Conservation (phyloP, 2,329 filamentous ascomycete species). For the Trichophyton simii region DNA sequence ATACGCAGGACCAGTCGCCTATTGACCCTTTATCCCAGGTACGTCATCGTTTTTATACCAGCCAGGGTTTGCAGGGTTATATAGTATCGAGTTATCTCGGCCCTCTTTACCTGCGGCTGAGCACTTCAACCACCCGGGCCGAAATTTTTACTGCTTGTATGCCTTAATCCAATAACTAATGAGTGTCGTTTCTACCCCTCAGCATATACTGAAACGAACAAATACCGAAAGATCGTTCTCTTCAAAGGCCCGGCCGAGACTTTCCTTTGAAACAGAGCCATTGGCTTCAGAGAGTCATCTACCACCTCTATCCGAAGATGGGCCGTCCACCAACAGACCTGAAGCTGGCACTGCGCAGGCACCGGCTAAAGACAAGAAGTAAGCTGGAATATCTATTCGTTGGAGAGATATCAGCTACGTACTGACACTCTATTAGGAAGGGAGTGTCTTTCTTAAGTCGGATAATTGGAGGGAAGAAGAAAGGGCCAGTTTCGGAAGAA, state of each 20-base stretch:
- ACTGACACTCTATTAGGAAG: slow-evolving; percentile 48
- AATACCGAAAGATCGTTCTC: slow-evolving; percentile 50
- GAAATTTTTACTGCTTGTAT: neutral
- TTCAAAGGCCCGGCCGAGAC: slow-evolving; percentile 27
- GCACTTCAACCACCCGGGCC: neutral
- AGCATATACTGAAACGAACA: slow-evolving; percentile 54
- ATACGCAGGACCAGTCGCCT: slow-evolving; percentile 5
- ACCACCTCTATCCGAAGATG: slow-evolving; percentile 21
- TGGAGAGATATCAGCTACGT: neutral
- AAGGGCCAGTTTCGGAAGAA: slow-evolving; percentile 40
- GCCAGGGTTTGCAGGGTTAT: slow-evolving; percentile 4
- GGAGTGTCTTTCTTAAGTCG: slow-evolving; percentile 82
- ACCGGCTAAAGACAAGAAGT: slow-evolving; percentile 53
- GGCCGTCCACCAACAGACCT: slow-evolving; percentile 15
- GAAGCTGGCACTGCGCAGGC: slow-evolving; percentile 18
- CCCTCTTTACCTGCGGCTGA: neutral
- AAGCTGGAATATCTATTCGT: slow-evolving; percentile 22
- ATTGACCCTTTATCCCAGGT: slow-evolving; percentile 60
- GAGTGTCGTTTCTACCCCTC: neutral
- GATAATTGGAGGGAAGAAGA: slow-evolving; percentile 65
- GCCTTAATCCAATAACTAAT: slow-evolving; percentile 18
- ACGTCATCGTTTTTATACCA: slow-evolving; percentile 21
- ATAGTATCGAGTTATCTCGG: neutral
- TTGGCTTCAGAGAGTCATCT: slow-evolving; percentile 26
- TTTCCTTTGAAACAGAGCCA: slow-evolving; percentile 32